Evolutionary conservation across 495 filamentous ascomycete genomes (phyloP).

Genomic region (Xylaria nigripes): DNA sequence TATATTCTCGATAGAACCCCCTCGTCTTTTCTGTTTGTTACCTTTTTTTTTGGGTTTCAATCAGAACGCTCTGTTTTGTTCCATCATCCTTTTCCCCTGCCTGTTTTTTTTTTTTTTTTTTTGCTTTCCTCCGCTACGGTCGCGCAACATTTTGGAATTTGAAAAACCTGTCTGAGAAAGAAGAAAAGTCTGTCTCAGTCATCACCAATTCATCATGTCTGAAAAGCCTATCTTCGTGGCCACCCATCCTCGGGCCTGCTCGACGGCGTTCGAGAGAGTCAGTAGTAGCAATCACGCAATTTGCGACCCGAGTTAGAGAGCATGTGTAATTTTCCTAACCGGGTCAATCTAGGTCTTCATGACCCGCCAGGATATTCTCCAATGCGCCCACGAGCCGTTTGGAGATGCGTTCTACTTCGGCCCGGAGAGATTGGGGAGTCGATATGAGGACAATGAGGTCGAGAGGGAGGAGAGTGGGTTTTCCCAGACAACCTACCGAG

Average conservation of each 20-base stretch:
- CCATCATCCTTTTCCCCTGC: not conserved
- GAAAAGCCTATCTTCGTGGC: conserved; percentile 81
- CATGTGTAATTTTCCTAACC: not conserved
- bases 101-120: not conserved
- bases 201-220: conserved; percentile 43
- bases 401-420: conserved; percentile 96
- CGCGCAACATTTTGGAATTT: too few relatives aligned
- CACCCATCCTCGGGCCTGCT: conserved; percentile 89
- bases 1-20: too few relatives aligned
- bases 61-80: not conserved
- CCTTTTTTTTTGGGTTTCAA: not conserved
- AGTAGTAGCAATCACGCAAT: conserved; percentile 20
- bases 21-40: too few relatives aligned
- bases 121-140: too few relatives aligned
- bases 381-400: conserved; percentile 89
- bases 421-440: conserved; percentile 68
- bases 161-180: too few relatives aligned
- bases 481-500: conserved; percentile 62
- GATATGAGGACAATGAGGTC: conserved; percentile 67
- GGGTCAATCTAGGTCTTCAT: conserved; percentile 71
- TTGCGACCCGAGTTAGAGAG: conserved; percentile 5
- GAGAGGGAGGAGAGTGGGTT: conserved; percentile 67
- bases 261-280: conserved; percentile 92
- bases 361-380: conserved; percentile 71
- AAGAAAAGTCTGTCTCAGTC: not conserved